A percentile compares a stretch with the other conserved stretches of the same genome.
These are phyloP conservation scores for Blastobotrys proliferans DNA, from an alignment of 1,139 yeast genomes.

Conservation along the genomic window DNA sequence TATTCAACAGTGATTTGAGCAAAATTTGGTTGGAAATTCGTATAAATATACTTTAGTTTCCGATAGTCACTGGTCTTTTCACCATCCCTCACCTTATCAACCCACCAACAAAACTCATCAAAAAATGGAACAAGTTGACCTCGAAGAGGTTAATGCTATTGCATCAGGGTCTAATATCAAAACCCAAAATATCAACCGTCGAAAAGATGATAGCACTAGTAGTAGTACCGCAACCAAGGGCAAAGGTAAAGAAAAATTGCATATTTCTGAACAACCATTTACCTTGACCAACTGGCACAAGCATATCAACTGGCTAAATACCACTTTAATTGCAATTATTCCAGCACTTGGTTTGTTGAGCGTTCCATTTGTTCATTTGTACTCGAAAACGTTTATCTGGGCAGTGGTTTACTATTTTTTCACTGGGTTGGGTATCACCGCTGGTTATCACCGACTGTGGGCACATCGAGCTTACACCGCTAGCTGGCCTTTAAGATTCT, in stretches of 20 bases:
- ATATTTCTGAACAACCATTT: conserved; percentile 92
- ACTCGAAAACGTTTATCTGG: conserved; percentile 55
- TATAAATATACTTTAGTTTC: too few species aligned
- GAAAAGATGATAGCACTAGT: conserved; percentile 29
- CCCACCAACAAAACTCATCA: neutral
- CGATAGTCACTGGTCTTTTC: neutral
- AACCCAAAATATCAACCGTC: conserved; percentile 34
- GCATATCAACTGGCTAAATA: conserved; percentile 92
- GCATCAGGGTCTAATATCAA: conserved; percentile 90
- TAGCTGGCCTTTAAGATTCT: conserved; percentile 60
- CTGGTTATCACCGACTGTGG: conserved; percentile 87
- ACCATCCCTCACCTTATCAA: neutral
- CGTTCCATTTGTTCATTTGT: conserved; percentile 55
- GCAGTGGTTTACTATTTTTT: conserved; percentile 60
- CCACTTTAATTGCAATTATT: conserved; percentile 65
- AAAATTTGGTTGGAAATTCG: too few species aligned
- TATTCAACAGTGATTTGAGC: too few species aligned
- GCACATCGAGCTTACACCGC: conserved; percentile 89
- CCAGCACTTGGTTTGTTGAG: conserved; percentile 62
- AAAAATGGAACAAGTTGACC: conserved; percentile 43
- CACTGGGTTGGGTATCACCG: conserved; percentile 90
- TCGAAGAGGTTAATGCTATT: conserved; percentile 73
- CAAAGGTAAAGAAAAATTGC: conserved; percentile 40
- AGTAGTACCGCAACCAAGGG: conserved; percentile 7
- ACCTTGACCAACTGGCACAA: conserved; percentile 76